A percentile compares a stretch with the other conserved stretches of the same genome.
Conservation (phyloP, 163 green algal genomes). For the Chloromonas sp. region DNA sequence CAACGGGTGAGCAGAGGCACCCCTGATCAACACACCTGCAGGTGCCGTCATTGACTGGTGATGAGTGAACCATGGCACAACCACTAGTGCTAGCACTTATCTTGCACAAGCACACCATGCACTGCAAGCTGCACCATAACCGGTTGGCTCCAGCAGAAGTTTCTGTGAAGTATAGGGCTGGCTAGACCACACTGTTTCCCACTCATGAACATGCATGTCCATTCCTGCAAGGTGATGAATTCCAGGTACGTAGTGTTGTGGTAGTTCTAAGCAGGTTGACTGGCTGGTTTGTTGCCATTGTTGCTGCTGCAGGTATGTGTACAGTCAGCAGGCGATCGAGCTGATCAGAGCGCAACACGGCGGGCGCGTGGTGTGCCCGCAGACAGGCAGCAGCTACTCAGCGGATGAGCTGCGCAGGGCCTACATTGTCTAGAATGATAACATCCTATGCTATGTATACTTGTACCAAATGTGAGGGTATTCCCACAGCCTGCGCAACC, state of each 20-base stretch:
- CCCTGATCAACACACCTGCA: too few species aligned
- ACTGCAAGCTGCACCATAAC: too few species aligned
- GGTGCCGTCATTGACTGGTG: too few species aligned
- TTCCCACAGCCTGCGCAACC: too few species aligned
- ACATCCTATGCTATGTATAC: neutral
- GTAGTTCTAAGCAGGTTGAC: too few species aligned
- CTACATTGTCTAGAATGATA: slow-evolving; percentile 38
- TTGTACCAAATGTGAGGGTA: too few species aligned
- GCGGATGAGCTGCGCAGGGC: slow-evolving; percentile 44
- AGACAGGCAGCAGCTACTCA: slow-evolving; percentile 30
- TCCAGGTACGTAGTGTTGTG: too few species aligned
- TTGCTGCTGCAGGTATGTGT: slow-evolving; percentile 29
- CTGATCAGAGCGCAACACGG: slow-evolving; percentile 19
- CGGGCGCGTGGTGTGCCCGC: slow-evolving; percentile 41
- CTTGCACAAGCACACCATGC: neutral
- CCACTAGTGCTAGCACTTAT: neutral
- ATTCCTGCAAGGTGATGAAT: too few species aligned
- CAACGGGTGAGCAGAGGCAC: slow-evolving; percentile 61
- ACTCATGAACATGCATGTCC: too few species aligned
- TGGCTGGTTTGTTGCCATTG: neutral
- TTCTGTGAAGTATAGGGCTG: too few species aligned
- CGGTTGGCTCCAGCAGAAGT: too few species aligned
- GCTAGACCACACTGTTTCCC: too few species aligned
- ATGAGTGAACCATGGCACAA: neutral
- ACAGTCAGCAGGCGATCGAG: slow-evolving; percentile 38